phyloP scores from a whole-genome alignment of 2,329 filamentous ascomycete genomes.

The Didymellaceae sp. region DNA sequence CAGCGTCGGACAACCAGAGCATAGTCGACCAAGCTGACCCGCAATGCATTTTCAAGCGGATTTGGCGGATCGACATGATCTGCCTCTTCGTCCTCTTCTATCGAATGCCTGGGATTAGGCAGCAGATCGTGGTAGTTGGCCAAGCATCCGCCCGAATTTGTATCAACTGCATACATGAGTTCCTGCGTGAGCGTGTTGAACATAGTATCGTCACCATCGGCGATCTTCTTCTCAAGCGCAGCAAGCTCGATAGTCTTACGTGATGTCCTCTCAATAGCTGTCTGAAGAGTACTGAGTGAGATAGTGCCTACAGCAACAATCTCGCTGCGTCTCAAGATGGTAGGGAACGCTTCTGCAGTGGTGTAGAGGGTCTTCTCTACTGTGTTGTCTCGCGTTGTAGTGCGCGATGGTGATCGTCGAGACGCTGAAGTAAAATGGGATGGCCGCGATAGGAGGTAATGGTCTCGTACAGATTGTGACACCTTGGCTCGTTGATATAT shows the following conservation, averaged over 20 bases:
- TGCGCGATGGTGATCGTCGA: conserved; percentile 71
- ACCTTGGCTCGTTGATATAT: conserved; percentile 90
- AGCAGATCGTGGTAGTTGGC: conserved; percentile 78
- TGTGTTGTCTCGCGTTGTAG: conserved; percentile 71
- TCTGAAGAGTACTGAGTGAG: conserved; percentile 76
- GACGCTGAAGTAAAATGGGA: conserved; percentile 78
- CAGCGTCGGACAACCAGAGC: conserved; percentile 86
- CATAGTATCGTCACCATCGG: conserved; percentile 74
- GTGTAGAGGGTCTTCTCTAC: conserved; percentile 86
- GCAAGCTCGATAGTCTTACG: conserved; percentile 89
- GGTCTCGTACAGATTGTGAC: conserved; percentile 82
- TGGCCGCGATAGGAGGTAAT: conserved; percentile 79
- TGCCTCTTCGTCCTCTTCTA: conserved; percentile 39
- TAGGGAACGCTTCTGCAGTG: conserved; percentile 86
- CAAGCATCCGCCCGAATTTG: conserved; percentile 76
- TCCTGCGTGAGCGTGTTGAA: conserved; percentile 75
- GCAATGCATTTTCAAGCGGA: conserved; percentile 76
- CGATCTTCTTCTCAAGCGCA: conserved; percentile 74
- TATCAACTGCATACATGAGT: conserved; percentile 77
- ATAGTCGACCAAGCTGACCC: conserved; percentile 86
- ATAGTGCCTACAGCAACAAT: conserved; percentile 73
- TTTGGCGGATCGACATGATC: conserved; percentile 53
- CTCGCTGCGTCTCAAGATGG: conserved; percentile 86
- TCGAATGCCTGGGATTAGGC: conserved; percentile 55
- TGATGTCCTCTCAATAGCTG: conserved; percentile 87